Evolutionary conservation across 495 filamentous ascomycete species (phyloP), one percentile per base, ranked within the genome.

Genomic region (Cenococcum geophilum): DNA sequence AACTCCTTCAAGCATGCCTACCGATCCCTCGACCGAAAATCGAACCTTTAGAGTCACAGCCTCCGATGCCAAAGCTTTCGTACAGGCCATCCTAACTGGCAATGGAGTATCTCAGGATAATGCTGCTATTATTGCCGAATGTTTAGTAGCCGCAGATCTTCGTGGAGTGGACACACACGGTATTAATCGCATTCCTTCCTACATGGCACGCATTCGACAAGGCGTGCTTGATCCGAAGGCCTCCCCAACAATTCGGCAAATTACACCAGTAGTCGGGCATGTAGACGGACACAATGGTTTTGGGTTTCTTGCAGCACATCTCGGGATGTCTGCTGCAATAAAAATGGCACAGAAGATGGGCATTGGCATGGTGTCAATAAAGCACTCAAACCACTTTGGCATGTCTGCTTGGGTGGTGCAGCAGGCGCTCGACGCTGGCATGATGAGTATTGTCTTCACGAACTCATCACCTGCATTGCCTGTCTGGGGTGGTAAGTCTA

Each of bases 111-210:
- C 83, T 5, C 62, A 66, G 0, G 60, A 74, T 12, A 76, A 87
- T 59, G 86, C 88, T 18, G 55, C 68, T 3, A 82, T 82, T 50
- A 73, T 88, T n/a, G 80, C 86, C 27, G 67, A 72, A 60, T 84
- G 82, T 55, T 80, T 92, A 1, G 80, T 91, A 4, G 75, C 78
- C 55, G 88, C 88, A 27, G 88, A 92, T 65, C 82, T 91, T 0
- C 85, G 87, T 23, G 88, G 88, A 60, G 83, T 89, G 25, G 88
- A 92, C 65, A 88, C 83, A 4, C 88, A 92, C 69, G 88, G 88
- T 69, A 81, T 83, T 63, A 89, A 88, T 70, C 85, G 88, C 5
- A 79, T 91, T 51, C 86, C 87, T 0, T 86, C 84, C 1, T 92
- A 92, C 75, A 81, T 91, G 73, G 77, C 81, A 22, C 85, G 87